A percentile compares a stretch with the other conserved stretches of the same genome.
phyloP scores from a whole-genome alignment of 2,329 filamentous ascomycete genomes.

The Setomelanomma holmii region DNA sequence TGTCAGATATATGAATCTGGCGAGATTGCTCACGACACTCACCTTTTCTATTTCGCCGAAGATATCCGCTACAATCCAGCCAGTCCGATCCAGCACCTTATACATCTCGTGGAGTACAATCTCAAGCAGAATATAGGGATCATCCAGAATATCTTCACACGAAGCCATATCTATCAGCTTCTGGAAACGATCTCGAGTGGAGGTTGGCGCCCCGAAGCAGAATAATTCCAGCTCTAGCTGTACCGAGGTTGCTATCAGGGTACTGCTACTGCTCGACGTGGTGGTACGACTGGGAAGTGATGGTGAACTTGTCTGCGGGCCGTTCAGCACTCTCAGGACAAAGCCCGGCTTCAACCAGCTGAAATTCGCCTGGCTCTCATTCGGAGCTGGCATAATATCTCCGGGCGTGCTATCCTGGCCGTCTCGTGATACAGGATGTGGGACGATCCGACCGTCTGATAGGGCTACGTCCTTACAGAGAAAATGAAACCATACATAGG shows the following conservation, averaged over 20 bases:
- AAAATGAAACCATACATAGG: slow-evolving; percentile 38
- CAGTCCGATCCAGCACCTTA: slow-evolving; percentile 35
- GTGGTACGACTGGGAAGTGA: slow-evolving; percentile 13
- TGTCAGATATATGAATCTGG: slow-evolving; percentile 7
- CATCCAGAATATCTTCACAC: slow-evolving; percentile 29
- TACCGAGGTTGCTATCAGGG: not conserved
- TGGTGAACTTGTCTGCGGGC: not conserved
- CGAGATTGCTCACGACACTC: not conserved
- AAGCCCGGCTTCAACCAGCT: slow-evolving; percentile 36
- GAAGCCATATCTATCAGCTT: slow-evolving; percentile 13
- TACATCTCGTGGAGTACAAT: slow-evolving; percentile 43
- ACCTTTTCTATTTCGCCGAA: slow-evolving; percentile 44
- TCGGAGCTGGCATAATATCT: slow-evolving; percentile 1
- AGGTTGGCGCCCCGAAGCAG: slow-evolving; percentile 34
- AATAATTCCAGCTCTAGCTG: slow-evolving; percentile 28
- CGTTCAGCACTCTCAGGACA: slow-evolving; percentile 26
- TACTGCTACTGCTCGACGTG: slow-evolving; percentile 21
- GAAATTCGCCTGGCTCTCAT: slow-evolving; percentile 30
- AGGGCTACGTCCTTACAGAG: slow-evolving; percentile 33
- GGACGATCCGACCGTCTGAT: slow-evolving; percentile 12
- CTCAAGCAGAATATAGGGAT: slow-evolving; percentile 43
- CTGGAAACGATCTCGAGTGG: slow-evolving; percentile 24
- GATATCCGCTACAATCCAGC: slow-evolving; percentile 37
- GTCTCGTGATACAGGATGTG: not conserved
- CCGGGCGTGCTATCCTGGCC: not conserved